These are phyloP conservation scores for Globisporangium ultimum DNA, from an alignment of 352 stramenopile species.

Conservation along the genomic window DNA sequence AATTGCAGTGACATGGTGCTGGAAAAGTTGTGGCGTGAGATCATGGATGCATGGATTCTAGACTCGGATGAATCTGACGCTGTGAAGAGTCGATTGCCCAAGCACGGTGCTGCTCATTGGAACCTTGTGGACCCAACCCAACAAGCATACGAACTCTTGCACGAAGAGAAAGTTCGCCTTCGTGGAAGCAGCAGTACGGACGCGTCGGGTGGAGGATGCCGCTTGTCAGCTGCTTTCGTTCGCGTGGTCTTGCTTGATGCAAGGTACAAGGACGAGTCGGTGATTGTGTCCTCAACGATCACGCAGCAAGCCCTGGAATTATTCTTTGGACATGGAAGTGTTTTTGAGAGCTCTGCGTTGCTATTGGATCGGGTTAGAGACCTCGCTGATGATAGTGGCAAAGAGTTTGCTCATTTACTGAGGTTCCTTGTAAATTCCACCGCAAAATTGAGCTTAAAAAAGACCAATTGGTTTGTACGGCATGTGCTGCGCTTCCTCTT, in stretches of 20 bases:
- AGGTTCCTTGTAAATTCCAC: constrained; percentile 39
- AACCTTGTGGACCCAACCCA: constrained; percentile 32
- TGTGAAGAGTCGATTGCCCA: neutral
- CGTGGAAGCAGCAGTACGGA: constrained; percentile 5
- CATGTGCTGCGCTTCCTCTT: constrained; percentile 62
- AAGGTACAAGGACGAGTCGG: constrained; percentile 20
- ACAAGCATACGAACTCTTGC: constrained; percentile 53
- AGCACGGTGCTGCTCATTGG: constrained; percentile 26
- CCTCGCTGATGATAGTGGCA: constrained; percentile 15
- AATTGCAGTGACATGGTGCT: constrained; percentile 57
- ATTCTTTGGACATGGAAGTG: constrained; percentile 41
- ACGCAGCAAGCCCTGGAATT: constrained; percentile 47
- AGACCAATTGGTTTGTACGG: constrained; percentile 71
- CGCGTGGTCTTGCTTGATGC: constrained; percentile 35
- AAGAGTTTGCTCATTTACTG: constrained; percentile 30
- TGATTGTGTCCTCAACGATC: constrained; percentile 29
- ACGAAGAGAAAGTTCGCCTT: constrained; percentile 35
- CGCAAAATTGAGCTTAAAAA: constrained; percentile 52
- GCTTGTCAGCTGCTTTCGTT: constrained; percentile 38
- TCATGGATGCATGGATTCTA: constrained; percentile 26
- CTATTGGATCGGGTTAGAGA: constrained; percentile 27
- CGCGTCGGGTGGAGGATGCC: constrained; percentile 16
- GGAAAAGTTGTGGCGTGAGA: constrained; percentile 35
- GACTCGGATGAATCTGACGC: constrained; percentile 3
- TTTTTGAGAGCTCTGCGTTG: constrained; percentile 34